Conservation (phyloP, 2,329 filamentous ascomycete species). For the Fusarium devonianum region DNA sequence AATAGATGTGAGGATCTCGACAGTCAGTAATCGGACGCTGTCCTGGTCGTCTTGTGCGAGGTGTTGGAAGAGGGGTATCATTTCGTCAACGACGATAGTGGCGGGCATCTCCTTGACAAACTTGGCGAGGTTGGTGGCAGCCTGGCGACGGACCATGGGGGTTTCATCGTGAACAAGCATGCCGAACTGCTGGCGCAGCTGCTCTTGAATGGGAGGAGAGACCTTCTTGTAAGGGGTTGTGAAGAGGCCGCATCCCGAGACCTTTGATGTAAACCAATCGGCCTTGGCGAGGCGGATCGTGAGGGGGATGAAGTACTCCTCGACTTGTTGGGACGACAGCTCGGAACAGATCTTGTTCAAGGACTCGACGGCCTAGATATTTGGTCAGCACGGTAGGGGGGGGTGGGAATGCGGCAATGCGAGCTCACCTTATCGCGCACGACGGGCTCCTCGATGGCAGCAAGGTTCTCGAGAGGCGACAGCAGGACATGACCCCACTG, state of each 20-base stretch:
- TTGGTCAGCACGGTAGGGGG: slow-evolving; percentile 6
- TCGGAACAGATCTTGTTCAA: slow-evolving; percentile 98
- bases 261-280: slow-evolving; percentile 99
- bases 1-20: slow-evolving; percentile 95
- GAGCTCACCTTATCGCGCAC: slow-evolving; percentile 89
- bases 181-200: slow-evolving; percentile 88
- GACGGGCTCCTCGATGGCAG: slow-evolving; percentile 96
- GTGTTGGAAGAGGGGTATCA: slow-evolving; percentile 98
- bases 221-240: slow-evolving; percentile 93
- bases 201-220: slow-evolving; percentile 85
- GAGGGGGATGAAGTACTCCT: slow-evolving; percentile 96
- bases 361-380: slow-evolving; percentile 87
- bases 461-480: slow-evolving; percentile 95
- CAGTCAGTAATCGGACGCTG: slow-evolving; percentile 92
- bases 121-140: slow-evolving; percentile 94
- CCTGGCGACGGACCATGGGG: slow-evolving; percentile 97
- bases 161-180: slow-evolving; percentile 97
- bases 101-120: slow-evolving; percentile 98
- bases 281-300: slow-evolving; percentile 96
- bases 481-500: slow-evolving; percentile 95
- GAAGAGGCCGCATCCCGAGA: slow-evolving; percentile 95
- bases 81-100: slow-evolving; percentile 92
- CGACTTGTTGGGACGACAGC: slow-evolving; percentile 89
- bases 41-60: slow-evolving; percentile 97
- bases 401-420: slow-evolving; percentile 24